These are phyloP conservation scores for Artomyces pyxidatus DNA, from an alignment of 768 basidiomycete species.

Conservation along the genomic window DNA sequence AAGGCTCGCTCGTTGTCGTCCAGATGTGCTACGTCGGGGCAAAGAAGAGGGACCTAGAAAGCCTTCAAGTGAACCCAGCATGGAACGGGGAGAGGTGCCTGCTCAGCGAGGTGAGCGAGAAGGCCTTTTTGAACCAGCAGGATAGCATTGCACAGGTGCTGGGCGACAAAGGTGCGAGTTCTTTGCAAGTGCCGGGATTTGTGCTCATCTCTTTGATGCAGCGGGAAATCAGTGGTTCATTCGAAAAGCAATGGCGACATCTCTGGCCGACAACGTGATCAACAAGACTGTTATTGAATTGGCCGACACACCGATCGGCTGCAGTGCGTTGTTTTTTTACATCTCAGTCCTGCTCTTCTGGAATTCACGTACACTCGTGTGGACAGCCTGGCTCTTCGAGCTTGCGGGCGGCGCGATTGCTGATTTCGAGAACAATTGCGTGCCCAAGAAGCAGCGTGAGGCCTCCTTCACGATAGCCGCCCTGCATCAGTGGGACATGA, in stretches of 20 bases:
- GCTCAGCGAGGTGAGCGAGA: slow-evolving; percentile 86
- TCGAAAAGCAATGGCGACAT: slow-evolving; percentile 75
- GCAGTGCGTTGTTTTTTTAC: slow-evolving; percentile 60
- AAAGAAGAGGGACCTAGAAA: slow-evolving; percentile 63
- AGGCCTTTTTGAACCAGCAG: slow-evolving; percentile 84
- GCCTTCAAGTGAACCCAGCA: slow-evolving; percentile 75
- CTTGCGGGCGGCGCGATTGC: slow-evolving; percentile 73
- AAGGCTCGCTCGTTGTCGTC: slow-evolving; percentile 81
- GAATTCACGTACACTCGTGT: background rate
- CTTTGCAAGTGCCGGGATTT: background rate
- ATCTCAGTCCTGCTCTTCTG: too few relatives aligned
- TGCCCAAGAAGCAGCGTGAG: slow-evolving; percentile 73
- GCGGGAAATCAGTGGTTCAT: slow-evolving; percentile 88
- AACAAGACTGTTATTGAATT: slow-evolving; percentile 79
- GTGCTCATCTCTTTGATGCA: slow-evolving; percentile 19
- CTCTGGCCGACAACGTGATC: slow-evolving; percentile 81
- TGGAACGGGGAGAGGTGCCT: slow-evolving; percentile 87
- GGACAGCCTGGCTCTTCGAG: slow-evolving; percentile 85
- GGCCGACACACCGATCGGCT: slow-evolving; percentile 78
- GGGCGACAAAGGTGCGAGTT: slow-evolving; percentile 62
- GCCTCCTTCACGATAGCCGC: slow-evolving; percentile 82
- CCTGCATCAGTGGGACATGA: slow-evolving; percentile 89
- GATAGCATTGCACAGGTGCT: slow-evolving; percentile 88
- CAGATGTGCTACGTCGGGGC: slow-evolving; percentile 88
- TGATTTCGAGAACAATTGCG: slow-evolving; percentile 65